These are phyloP conservation scores for Pyrus bretschneideri DNA, from an alignment of 306 rosid species.

Conservation along the genomic window DNA sequence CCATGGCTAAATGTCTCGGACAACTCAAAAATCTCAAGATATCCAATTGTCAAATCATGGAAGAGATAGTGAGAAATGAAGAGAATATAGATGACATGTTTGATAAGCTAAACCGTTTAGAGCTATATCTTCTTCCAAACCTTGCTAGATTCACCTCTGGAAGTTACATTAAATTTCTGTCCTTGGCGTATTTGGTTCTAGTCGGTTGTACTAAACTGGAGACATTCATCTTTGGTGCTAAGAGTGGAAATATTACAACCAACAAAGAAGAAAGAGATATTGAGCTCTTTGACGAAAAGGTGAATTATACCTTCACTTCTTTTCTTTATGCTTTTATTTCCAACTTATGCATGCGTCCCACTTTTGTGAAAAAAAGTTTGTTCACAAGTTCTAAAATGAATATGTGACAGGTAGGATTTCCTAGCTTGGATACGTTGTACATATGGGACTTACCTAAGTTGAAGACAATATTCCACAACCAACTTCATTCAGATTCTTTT, in stretches of 20 bases:
- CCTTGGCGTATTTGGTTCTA: background rate
- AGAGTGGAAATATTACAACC: background rate
- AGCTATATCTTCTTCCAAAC: background rate
- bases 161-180: background rate
- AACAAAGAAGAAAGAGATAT: too few species aligned
- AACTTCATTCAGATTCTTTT: background rate
- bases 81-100: background rate
- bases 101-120: background rate
- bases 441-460: background rate
- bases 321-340: background rate
- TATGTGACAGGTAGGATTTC: background rate
- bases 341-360: background rate
- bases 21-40: slow-evolving; percentile 28
- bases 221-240: background rate
- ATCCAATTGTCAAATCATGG: slow-evolving; percentile 9
- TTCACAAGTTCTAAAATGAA: background rate
- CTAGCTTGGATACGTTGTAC: background rate
- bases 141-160: background rate
- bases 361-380: background rate
- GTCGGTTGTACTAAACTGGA: background rate
- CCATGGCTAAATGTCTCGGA: slow-evolving; percentile 10
- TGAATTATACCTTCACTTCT: background rate
- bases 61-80: background rate
- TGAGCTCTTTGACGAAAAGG: background rate
- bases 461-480: background rate